Conservation (phyloP, 1,139 yeast genomes). For the Blastobotrys apis region DNA sequence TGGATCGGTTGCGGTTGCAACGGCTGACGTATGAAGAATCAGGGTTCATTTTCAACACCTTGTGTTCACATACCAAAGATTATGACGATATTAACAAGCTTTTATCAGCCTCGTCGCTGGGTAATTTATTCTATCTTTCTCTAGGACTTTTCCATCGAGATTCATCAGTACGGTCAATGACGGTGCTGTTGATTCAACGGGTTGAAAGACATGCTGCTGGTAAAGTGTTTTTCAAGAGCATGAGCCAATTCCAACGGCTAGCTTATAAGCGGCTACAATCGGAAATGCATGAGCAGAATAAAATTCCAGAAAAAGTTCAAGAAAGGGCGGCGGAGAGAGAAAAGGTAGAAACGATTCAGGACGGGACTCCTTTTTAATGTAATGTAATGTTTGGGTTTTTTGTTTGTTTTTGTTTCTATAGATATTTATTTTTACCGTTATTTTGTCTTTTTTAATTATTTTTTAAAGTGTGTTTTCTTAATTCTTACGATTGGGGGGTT, state of each 20-base stretch:
- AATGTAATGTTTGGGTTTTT: slow-evolving; percentile 1
- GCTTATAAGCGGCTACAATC: slow-evolving; percentile 28
- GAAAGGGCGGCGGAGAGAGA: too few relatives aligned
- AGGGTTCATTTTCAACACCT: slow-evolving; percentile 27
- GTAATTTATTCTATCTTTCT: slow-evolving; percentile 31
- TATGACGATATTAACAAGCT: slow-evolving; percentile 34
- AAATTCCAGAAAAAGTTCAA: too few relatives aligned
- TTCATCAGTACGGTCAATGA: slow-evolving; percentile 28
- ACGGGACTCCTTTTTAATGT: slow-evolving; percentile 5
- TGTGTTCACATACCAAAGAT: slow-evolving; percentile 29
- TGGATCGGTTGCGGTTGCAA: slow-evolving; percentile 31
- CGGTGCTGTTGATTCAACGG: slow-evolving; percentile 30
- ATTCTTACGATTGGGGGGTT: too few relatives aligned
- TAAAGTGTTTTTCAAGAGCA: slow-evolving; percentile 26
- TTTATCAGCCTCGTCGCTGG: slow-evolving; percentile 28
- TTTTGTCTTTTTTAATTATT: background rate
- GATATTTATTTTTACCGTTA: background rate
- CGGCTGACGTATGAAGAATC: slow-evolving; percentile 31
- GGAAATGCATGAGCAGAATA: slow-evolving; percentile 15
- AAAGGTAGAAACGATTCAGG: too few relatives aligned
- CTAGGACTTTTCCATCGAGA: slow-evolving; percentile 37
- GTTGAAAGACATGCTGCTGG: slow-evolving; percentile 35
- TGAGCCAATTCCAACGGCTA: slow-evolving; percentile 30
- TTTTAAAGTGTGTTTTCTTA: background rate
- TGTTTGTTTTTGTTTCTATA: background rate